Evolutionary conservation across 257 asterid genomes (phyloP).

Genomic region (Phtheirospermum japonicum): DNA sequence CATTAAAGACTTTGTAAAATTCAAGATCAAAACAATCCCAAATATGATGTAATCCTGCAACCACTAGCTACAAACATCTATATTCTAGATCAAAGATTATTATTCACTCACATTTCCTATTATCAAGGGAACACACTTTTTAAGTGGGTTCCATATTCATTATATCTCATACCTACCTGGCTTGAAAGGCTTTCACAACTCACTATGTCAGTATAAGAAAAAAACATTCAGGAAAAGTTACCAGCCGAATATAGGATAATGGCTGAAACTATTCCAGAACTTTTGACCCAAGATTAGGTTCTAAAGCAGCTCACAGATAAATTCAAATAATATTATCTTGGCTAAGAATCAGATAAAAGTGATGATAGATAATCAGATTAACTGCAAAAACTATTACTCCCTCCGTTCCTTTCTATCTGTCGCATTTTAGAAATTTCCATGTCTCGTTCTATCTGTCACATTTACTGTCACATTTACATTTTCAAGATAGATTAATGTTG

Average conservation of each 20-base stretch:
- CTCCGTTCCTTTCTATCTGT: no score
- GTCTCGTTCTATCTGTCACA: no score
- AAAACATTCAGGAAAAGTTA: slow-evolving; percentile 21
- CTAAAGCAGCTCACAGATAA: background rate
- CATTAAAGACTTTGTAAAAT: background rate
- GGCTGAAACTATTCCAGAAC: no score
- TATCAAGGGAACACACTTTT: slow-evolving; percentile 35
- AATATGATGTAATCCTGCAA: slow-evolving; percentile 31
- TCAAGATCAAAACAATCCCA: slow-evolving; percentile 26
- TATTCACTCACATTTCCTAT: slow-evolving; percentile 36
- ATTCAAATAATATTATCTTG: no score
- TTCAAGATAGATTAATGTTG: no score
- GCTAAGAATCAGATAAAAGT: no score
- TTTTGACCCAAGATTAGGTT: background rate
- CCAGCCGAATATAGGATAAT: slow-evolving; percentile 13
- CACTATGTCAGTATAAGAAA: slow-evolving; percentile 25
- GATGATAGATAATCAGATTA: no score
- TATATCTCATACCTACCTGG: slow-evolving; percentile 35
- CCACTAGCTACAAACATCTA: slow-evolving; percentile 42
- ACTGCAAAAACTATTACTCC: no score
- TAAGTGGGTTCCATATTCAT: slow-evolving; percentile 50
- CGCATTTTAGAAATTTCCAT: no score
- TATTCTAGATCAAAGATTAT: no score
- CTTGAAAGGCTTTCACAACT: slow-evolving; percentile 30
- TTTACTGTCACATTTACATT: no score